Evolutionary conservation across 768 basidiomycete species (phyloP).

Genomic region (Mycena kentingensis): DNA sequence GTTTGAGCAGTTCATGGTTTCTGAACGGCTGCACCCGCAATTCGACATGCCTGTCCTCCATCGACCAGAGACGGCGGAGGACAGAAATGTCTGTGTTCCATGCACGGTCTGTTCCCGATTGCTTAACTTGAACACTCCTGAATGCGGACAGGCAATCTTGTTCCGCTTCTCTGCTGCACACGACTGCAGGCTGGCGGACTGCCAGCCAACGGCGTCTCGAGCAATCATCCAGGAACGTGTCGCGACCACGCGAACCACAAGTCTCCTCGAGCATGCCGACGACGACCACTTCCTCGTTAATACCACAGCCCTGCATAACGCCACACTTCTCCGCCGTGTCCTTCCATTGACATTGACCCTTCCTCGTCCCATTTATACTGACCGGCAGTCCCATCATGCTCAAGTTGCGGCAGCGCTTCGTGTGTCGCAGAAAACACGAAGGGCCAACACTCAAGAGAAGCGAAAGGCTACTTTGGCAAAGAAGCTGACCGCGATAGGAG

Average conservation of each 20-base stretch:
- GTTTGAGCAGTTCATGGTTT: background rate
- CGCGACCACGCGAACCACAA: background rate
- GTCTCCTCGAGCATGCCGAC: slow-evolving; percentile 13
- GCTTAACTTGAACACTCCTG: background rate
- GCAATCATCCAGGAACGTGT: slow-evolving; percentile 11
- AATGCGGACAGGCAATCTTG: background rate
- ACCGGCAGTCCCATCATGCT: too few relatives aligned
- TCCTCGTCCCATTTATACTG: too few relatives aligned
- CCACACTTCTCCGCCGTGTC: background rate
- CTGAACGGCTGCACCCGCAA: background rate
- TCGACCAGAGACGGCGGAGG: background rate
- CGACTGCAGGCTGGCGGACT: slow-evolving; percentile 19
- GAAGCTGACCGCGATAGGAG: too few relatives aligned
- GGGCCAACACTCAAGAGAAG: too few relatives aligned
- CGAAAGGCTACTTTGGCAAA: too few relatives aligned
- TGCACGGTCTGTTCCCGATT: background rate
- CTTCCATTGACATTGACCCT: too few relatives aligned
- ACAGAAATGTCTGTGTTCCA: background rate
- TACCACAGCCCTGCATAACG: slow-evolving; percentile 14
- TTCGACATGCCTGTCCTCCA: background rate
- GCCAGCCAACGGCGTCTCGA: background rate
- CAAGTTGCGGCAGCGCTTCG: too few relatives aligned
- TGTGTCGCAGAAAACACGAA: too few relatives aligned
- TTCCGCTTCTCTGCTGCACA: slow-evolving; percentile 22
- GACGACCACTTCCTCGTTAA: slow-evolving; percentile 23